phyloP scores from a whole-genome alignment of 1,139 yeast species.

The Protomyces pachydermus region DNA sequence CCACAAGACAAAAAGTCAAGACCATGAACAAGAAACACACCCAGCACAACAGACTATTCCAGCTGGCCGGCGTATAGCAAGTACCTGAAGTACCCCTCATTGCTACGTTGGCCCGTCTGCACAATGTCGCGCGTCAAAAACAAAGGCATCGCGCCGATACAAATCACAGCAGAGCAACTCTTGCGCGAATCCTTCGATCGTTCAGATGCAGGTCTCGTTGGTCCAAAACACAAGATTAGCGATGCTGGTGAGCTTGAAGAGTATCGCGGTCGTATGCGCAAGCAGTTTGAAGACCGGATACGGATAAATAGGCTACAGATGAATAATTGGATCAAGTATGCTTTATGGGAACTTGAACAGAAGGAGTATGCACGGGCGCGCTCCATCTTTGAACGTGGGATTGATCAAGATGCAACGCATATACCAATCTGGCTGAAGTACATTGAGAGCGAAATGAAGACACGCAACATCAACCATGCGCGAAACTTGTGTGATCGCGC shows the following conservation, averaged over 20 bases:
- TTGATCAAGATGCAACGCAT: conserved; percentile 66
- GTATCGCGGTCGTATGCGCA: conserved; percentile 67
- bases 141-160: conserved; percentile 48
- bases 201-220: conserved; percentile 44
- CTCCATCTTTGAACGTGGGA: conserved; percentile 81
- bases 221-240: conserved; percentile 45
- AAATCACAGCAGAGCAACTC: conserved; percentile 55
- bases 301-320: conserved; percentile 73
- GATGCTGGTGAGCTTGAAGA: conserved; percentile 48
- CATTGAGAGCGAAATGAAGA: conserved; percentile 68
- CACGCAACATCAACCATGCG: conserved; percentile 78
- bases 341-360: conserved; percentile 78
- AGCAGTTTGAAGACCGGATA: conserved; percentile 78
- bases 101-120: too few relatives aligned
- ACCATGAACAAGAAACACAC: too few relatives aligned
- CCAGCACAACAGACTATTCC: too few relatives aligned
- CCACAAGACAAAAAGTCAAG: too few relatives aligned
- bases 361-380: conserved; percentile 73
- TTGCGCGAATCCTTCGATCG: conserved; percentile 53
- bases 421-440: conserved; percentile 85
- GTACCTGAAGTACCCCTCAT: too few relatives aligned
- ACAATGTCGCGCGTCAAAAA: conserved; percentile 39
- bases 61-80: too few relatives aligned
- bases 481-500: conserved; percentile 79
- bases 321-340: conserved; percentile 91